Conservation (phyloP, 192 early-diverging fungal species). For the Linnemannia zychae region DNA sequence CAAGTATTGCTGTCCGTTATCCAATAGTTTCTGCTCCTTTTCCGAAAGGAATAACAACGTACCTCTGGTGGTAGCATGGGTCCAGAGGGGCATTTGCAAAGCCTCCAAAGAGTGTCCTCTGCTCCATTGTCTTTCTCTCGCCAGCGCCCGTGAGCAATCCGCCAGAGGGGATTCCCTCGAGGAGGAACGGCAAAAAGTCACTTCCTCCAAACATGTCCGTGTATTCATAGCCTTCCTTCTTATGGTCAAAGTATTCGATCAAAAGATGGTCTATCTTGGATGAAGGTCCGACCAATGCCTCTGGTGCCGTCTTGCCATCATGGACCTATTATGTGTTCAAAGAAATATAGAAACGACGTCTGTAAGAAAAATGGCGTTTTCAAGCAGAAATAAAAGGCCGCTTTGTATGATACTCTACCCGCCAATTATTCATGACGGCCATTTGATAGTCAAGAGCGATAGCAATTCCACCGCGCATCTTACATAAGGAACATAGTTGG, state of each 20-base stretch:
- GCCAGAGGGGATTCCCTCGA: conserved; percentile 72
- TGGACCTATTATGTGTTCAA: conserved; percentile 59
- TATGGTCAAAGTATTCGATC: conserved; percentile 66
- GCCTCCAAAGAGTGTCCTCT: conserved; percentile 70
- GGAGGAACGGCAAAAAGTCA: conserved; percentile 79
- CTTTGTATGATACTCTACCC: no score
- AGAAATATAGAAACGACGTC: not conserved
- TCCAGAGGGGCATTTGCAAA: conserved; percentile 74
- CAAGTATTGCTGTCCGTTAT: no score
- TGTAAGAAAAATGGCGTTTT: no score
- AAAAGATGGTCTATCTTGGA: conserved; percentile 70
- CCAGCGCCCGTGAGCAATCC: conserved; percentile 75
- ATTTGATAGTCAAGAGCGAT: no score
- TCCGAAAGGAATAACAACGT: not conserved
- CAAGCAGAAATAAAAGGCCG: no score
- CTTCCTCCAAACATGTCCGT: conserved; percentile 72
- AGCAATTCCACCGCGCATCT: not conserved
- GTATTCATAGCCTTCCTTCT: conserved; percentile 63
- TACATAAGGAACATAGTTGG: conserved; percentile 74
- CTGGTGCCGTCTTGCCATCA: conserved; percentile 73
- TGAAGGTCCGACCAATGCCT: conserved; percentile 60
- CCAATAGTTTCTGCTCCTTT: no score
- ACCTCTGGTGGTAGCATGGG: conserved; percentile 75
- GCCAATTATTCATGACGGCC: no score
- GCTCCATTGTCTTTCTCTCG: conserved; percentile 68